Percentiles rank a stretch among this genome's conserved stretches.
Conservation (phyloP, 2,329 filamentous ascomycete genomes). For the Talaromyces sp. region DNA sequence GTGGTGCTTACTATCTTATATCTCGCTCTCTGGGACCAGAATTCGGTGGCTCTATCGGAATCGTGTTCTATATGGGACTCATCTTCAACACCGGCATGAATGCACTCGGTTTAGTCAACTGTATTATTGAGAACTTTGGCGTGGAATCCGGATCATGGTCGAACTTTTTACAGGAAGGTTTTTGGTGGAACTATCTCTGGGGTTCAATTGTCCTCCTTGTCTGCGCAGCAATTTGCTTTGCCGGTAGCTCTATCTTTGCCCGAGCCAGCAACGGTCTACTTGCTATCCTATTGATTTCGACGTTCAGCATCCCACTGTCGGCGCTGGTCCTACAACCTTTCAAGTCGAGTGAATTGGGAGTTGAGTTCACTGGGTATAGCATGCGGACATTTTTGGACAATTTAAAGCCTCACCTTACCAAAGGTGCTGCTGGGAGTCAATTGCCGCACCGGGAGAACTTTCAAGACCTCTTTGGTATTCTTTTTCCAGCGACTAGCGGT, state of each 20-base stretch:
- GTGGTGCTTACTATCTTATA: slow-evolving; percentile 85
- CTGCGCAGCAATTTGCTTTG: slow-evolving; percentile 72
- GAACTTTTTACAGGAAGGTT: slow-evolving; percentile 63
- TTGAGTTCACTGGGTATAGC: slow-evolving; percentile 76
- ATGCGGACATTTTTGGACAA: slow-evolving; percentile 69
- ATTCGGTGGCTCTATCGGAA: slow-evolving; percentile 82
- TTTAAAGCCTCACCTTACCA: slow-evolving; percentile 63
- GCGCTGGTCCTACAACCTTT: slow-evolving; percentile 67
- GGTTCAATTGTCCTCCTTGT: slow-evolving; percentile 66
- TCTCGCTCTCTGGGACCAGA: slow-evolving; percentile 81
- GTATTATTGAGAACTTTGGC: slow-evolving; percentile 72
- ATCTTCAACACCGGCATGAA: slow-evolving; percentile 85
- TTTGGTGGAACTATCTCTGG: slow-evolving; percentile 74
- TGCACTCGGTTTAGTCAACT: slow-evolving; percentile 80
- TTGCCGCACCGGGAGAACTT: slow-evolving; percentile 66
- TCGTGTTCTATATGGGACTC: slow-evolving; percentile 88
- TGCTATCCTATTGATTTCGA: slow-evolving; percentile 66
- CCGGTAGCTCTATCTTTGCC: slow-evolving; percentile 76
- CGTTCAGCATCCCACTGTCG: slow-evolving; percentile 80
- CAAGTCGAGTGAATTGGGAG: slow-evolving; percentile 55
- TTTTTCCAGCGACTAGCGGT: slow-evolving; percentile 69
- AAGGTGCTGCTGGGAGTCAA: slow-evolving; percentile 59
- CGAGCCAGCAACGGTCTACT: slow-evolving; percentile 75
- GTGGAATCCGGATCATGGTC: slow-evolving; percentile 53
- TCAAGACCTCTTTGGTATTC: slow-evolving; percentile 77